Evolutionary conservation across 352 stramenopile genomes (phyloP).

Genomic region (Globisporangium cylindrosporum): DNA sequence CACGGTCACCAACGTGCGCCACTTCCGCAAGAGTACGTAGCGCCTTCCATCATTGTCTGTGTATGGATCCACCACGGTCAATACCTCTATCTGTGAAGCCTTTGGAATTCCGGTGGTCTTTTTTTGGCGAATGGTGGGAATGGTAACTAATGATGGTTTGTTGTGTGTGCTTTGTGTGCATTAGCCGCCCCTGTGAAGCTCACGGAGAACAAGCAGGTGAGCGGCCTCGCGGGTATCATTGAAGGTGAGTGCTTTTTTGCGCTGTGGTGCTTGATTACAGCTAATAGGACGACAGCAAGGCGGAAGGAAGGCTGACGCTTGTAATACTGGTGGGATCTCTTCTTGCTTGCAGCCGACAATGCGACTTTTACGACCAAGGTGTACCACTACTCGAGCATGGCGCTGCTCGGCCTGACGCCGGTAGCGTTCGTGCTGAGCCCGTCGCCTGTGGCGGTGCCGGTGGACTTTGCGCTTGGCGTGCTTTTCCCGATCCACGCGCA

Average conservation of each 20-base stretch:
- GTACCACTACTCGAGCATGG: conserved; percentile 58
- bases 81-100: not conserved
- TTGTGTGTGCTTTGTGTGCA: not conserved
- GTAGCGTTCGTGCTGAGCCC: conserved; percentile 75
- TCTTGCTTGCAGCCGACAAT: conserved; percentile 58
- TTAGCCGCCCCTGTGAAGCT: conserved; percentile 58
- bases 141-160: not conserved
- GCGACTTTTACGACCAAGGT: conserved; percentile 59
- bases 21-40: conserved; percentile 75
- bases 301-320: not conserved
- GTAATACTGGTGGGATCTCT: not conserved
- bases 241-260: conserved; percentile 46
- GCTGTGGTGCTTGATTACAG: not conserved
- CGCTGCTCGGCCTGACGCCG: conserved; percentile 56
- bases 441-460: conserved; percentile 62
- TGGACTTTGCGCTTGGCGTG: conserved; percentile 79
- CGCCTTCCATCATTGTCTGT: not conserved
- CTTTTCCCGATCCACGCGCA: conserved; percentile 89
- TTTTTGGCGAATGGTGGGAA: not conserved
- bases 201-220: conserved; percentile 80
- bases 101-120: conserved; percentile 25
- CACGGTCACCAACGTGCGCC: conserved; percentile 40
- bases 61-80: not conserved
- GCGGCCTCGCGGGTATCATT: conserved; percentile 55
- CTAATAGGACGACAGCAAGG: not conserved